A percentile compares a stretch with the other conserved stretches of the same genome.
These are phyloP conservation scores for Arthroderma uncinatum DNA, from an alignment of 2,329 filamentous ascomycete genomes.

Conservation along the genomic window DNA sequence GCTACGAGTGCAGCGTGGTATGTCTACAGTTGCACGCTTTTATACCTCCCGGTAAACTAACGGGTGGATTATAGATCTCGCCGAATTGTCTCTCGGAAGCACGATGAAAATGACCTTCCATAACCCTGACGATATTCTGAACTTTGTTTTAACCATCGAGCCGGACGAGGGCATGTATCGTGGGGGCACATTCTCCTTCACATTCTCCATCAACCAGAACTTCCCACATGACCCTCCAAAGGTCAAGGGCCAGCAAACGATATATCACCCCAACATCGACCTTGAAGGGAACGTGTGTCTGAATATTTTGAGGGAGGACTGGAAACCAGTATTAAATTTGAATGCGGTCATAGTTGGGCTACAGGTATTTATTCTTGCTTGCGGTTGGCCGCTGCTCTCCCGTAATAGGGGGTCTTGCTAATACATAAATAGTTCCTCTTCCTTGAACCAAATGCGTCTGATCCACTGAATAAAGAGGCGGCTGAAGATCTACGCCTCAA, in stretches of 20 bases:
- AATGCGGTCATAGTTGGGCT: slow-evolving; percentile 94
- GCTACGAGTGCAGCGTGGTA: slow-evolving; percentile 91
- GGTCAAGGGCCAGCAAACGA: slow-evolving; percentile 93
- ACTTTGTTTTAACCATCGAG: slow-evolving; percentile 40
- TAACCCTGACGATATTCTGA: slow-evolving; percentile 48
- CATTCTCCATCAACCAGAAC: slow-evolving; percentile 83
- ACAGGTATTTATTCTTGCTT: slow-evolving; percentile 46
- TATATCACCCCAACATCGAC: slow-evolving; percentile 98
- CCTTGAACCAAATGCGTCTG: slow-evolving; percentile 90
- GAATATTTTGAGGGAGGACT: slow-evolving; percentile 94
- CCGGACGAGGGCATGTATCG: slow-evolving; percentile 64
- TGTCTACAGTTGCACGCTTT: slow-evolving; percentile 14
- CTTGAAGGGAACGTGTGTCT: slow-evolving; percentile 94
- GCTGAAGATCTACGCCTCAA: slow-evolving; percentile 82
- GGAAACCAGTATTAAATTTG: slow-evolving; percentile 95
- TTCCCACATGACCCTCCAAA: slow-evolving; percentile 97
- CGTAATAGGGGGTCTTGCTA: too few relatives aligned
- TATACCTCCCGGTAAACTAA: background rate
- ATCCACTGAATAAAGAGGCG: slow-evolving; percentile 97
- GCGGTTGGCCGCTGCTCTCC: too few relatives aligned
- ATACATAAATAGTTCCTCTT: slow-evolving; percentile 89
- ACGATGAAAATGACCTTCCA: slow-evolving; percentile 50
- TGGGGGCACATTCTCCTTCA: slow-evolving; percentile 75
- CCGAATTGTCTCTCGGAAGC: slow-evolving; percentile 40
- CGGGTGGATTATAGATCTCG: slow-evolving; percentile 28